Conservation (phyloP, 768 basidiomycete species). For the Suillus spraguei region DNA sequence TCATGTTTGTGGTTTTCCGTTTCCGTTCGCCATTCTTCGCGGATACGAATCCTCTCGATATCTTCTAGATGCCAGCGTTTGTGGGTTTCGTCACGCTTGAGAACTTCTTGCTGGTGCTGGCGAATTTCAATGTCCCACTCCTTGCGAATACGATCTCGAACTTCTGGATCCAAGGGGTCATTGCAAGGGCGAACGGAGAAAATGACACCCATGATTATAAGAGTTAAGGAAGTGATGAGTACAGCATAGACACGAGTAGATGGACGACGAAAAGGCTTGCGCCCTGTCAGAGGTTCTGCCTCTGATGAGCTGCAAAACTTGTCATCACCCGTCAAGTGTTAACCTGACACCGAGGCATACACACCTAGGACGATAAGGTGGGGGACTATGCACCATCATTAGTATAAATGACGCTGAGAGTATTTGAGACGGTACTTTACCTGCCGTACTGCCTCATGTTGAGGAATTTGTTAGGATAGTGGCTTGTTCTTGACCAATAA, state of each 20-base stretch:
- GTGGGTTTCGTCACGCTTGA: constrained; percentile 14
- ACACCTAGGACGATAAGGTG: not conserved
- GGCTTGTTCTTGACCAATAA: too few relatives aligned
- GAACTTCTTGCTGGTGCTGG: constrained; percentile 19
- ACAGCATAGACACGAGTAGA: not conserved
- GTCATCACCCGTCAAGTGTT: not conserved
- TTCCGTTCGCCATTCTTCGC: not conserved
- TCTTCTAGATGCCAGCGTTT: constrained; percentile 25
- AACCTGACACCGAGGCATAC: not conserved
- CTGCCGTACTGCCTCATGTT: not conserved
- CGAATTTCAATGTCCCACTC: constrained; percentile 24
- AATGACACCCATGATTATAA: too few relatives aligned
- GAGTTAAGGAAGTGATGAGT: too few relatives aligned
- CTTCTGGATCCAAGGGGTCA: constrained; percentile 21
- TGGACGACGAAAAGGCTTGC: not conserved
- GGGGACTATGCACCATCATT: not conserved
- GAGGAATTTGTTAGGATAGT: too few relatives aligned
- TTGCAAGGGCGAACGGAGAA: constrained; percentile 21
- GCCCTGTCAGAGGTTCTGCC: not conserved
- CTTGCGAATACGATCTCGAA: constrained; percentile 23
- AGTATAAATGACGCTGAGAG: not conserved
- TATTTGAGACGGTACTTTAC: not conserved
- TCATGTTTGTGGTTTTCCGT: not conserved
- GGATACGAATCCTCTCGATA: constrained; percentile 1
- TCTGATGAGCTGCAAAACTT: constrained; percentile 4